phyloP scores from a whole-genome alignment of 2,329 filamentous ascomycete genomes.

The Arthroderma uncinatum region DNA sequence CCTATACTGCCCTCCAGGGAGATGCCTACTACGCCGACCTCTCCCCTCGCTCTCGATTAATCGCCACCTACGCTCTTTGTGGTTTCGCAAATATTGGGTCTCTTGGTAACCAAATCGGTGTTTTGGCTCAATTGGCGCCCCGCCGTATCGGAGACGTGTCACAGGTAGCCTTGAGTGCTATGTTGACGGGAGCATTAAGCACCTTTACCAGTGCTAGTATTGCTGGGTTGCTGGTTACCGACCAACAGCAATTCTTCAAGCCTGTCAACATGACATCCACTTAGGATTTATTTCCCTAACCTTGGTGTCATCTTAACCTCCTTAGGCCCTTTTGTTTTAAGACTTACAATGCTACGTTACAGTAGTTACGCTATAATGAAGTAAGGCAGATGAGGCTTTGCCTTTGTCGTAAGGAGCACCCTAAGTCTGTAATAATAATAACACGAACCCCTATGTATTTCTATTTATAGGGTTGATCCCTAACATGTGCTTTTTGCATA shows the following conservation, averaged over 20 bases:
- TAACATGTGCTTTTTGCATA: not conserved
- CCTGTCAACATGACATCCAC: not conserved
- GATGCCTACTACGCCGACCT: constrained; percentile 46
- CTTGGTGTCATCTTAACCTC: not conserved
- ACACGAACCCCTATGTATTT: not conserved
- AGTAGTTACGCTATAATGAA: not conserved
- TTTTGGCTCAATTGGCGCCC: constrained; percentile 70
- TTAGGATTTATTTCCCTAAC: not conserved
- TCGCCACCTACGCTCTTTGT: constrained; percentile 77
- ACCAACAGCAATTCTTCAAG: constrained; percentile 26
- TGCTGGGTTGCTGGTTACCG: constrained; percentile 61
- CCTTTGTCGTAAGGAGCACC: not conserved
- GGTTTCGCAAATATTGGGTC: constrained; percentile 77
- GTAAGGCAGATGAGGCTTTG: not conserved
- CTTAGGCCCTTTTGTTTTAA: not conserved
- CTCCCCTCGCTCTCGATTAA: constrained; percentile 60
- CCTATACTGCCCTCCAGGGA: constrained; percentile 50
- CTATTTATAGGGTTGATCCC: not conserved
- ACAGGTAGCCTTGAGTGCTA: constrained; percentile 61
- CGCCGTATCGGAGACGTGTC: constrained; percentile 63
- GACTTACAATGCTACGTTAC: not conserved
- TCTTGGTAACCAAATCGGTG: constrained; percentile 80
- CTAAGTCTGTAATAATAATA: not conserved
- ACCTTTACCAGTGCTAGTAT: constrained; percentile 70
- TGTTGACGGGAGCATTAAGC: constrained; percentile 65